Evolutionary conservation across 2,329 filamentous ascomycete species (phyloP), one percentile per base, ranked within the genome.

Genomic region (Nigrospora oryzae): DNA sequence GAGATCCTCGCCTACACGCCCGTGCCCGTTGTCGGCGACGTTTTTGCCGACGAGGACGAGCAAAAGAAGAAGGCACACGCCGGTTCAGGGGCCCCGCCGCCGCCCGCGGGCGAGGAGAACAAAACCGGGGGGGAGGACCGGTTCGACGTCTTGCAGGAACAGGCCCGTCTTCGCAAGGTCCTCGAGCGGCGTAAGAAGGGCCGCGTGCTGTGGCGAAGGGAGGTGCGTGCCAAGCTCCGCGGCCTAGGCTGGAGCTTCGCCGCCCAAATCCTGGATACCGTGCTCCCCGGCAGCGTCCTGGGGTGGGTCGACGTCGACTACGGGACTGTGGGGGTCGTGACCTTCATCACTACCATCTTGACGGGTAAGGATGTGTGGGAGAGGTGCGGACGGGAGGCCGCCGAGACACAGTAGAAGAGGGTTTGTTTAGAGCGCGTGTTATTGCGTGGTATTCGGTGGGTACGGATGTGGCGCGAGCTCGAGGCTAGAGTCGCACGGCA

Each of bases 321-420:
- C 0, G 69, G 75, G 3, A 63, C 70, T 1, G 73, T 86, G 1
- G 81, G 77, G 1, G 45, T 73, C 12, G 71, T 73, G 10, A 83
- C 82, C 73, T 62, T 83, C 16, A 54, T 76, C 17, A 82, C 81
- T 42, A 84, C 83, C 1, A 38, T 83, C 4, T 56, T 87, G 38
- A 80, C 81, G 11, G 73, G 74, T 1, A 58, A 65, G 50, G 77
- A 79, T 51, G 74, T 82, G 3, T 88, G 84, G 84, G 69, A 75
- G 46, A 66, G 67, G 44, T 73, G 70, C 53, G 63, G 59, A 5
- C 49, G 55, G 5, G 57, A 62, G 28, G 48, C 23, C 23, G 23
- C 23, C 23, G 23, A 28, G 5, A 10, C 23, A 28, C 23, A 28
- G 8, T 28, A 28, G 23, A 28, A 28, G 5, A 28, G 23, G 23